Evolutionary conservation across 2,329 filamentous ascomycete genomes (phyloP), one percentile per base, ranked within the genome.

Genomic region (Colletotrichum sp.): DNA sequence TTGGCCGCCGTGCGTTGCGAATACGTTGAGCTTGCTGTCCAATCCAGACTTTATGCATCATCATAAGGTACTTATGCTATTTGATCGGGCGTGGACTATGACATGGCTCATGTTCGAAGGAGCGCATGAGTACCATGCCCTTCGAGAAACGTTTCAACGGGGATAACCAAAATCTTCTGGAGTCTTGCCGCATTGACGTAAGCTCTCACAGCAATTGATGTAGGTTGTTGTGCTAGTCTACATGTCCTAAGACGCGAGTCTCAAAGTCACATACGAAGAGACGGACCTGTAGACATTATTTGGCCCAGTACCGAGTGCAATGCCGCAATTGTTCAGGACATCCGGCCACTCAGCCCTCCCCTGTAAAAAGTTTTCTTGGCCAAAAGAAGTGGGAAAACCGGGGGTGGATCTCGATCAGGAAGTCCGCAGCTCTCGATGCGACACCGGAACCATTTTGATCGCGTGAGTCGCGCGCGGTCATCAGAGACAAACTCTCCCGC

Each of bases 271-370:
- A 48, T 21, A 21, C n/a, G 6, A 0, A 21, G 10, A 48, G n/a
- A 43, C 18, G 43, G 3, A 21, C 43, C 10, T 0, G 43, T 3
- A 21, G n/a, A 48, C 10, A 0, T 48, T 12, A 4, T 21, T 1
- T 48, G 43, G n/a, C 43, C 0, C 43, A 48, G 43, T 48, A 21
- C 38, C 18, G n/a, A n/a, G n/a, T n/a, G n/a, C 0, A n/a, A 5
- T 9, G 18, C 18, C 18, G 38, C 38, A 0, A 48, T 1, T 48
- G 0, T 6, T 21, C 43, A 21, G 3, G 18, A 48, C 5, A 6
- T 0, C 43, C 18, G 8, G 16, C 8, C 8, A 43, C 18, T 43
- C 0, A 43, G 18, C 18, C 0, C 1, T n/a, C 18, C 18, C 18
- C 18, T n/a, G 38, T 38, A 0, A 43, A 43, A 43, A 43, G 38